These are phyloP conservation scores for Solanum acaule DNA, from an alignment of 257 asterid species.

Conservation along the genomic window DNA sequence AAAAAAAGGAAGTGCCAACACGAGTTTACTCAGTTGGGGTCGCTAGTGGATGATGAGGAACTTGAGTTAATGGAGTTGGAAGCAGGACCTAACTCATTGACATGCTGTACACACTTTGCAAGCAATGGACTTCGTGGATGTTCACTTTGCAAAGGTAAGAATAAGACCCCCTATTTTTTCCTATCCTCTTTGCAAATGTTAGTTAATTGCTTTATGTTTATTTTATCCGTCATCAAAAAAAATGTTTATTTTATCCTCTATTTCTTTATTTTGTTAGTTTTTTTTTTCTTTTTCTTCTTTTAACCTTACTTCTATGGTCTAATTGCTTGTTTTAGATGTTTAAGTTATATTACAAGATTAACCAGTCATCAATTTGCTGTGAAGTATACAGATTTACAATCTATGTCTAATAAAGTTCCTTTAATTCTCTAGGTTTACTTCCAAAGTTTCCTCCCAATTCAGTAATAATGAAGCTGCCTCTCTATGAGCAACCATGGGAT, in stretches of 20 bases:
- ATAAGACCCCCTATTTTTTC: not conserved
- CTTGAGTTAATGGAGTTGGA: slow-evolving; percentile 81
- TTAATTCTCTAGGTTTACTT: slow-evolving; percentile 57
- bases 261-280: not conserved
- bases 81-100: slow-evolving; percentile 70
- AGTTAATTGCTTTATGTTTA: not conserved
- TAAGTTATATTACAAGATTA: not conserved
- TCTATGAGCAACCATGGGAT: slow-evolving; percentile 76
- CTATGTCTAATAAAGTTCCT: not conserved
- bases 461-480: slow-evolving; percentile 73
- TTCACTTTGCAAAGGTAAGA: slow-evolving; percentile 93
- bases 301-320: not conserved
- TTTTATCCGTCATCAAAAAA: not conserved
- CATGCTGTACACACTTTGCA: slow-evolving; percentile 70
- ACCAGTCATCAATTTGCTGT: not conserved
- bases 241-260: not conserved
- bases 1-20: slow-evolving; percentile 28
- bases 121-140: slow-evolving; percentile 63
- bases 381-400: not conserved
- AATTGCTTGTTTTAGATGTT: not conserved
- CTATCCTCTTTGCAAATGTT: not conserved
- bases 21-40: slow-evolving; percentile 27
- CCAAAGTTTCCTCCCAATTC: slow-evolving; percentile 87
- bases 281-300: not conserved
- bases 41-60: slow-evolving; percentile 85